Evolutionary conservation across 2,329 filamentous ascomycete species (phyloP).

Genomic region (Pseudogymnoascus sp.): DNA sequence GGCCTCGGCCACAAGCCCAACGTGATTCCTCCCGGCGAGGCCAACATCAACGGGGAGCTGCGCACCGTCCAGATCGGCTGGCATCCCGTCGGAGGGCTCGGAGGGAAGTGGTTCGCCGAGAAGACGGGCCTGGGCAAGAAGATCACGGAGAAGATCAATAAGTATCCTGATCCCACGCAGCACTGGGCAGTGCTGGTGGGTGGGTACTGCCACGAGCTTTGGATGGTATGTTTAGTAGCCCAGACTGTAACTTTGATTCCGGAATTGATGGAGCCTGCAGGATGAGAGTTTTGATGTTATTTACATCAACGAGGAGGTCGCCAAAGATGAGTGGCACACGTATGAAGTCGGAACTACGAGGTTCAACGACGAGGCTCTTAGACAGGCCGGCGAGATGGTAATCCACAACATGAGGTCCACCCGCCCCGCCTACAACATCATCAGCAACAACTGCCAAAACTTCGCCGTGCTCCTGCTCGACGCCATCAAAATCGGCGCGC

Average conservation of each 20-base stretch:
- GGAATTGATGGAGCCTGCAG: slow-evolving; percentile 20
- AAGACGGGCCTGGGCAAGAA: slow-evolving; percentile 46
- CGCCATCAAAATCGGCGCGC: slow-evolving; percentile 43
- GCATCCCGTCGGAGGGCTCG: slow-evolving; percentile 50
- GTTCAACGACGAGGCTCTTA: slow-evolving; percentile 47
- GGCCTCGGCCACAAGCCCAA: slow-evolving; percentile 40
- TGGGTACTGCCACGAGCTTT: slow-evolving; percentile 49
- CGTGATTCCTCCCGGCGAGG: slow-evolving; percentile 35
- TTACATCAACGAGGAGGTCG: slow-evolving; percentile 45
- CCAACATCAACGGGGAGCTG: slow-evolving; percentile 31
- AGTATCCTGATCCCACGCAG: slow-evolving; percentile 51
- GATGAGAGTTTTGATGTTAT: slow-evolving; percentile 50
- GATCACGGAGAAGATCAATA: slow-evolving; percentile 47
- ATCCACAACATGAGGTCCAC: slow-evolving; percentile 44
- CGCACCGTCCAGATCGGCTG: slow-evolving; percentile 47
- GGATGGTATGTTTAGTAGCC: slow-evolving; percentile 40
- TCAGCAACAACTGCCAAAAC: slow-evolving; percentile 54
- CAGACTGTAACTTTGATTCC: background rate
- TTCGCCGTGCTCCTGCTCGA: slow-evolving; percentile 47
- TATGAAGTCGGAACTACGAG: slow-evolving; percentile 45
- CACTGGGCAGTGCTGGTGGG: slow-evolving; percentile 53
- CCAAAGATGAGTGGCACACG: slow-evolving; percentile 41
- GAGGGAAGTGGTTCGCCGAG: slow-evolving; percentile 52
- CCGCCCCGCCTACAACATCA: slow-evolving; percentile 47
- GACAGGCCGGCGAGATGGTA: slow-evolving; percentile 43